Evolutionary conservation across 257 asterid genomes (phyloP), one percentile per base, ranked within the genome.

Genomic region (Ballota nigra): DNA sequence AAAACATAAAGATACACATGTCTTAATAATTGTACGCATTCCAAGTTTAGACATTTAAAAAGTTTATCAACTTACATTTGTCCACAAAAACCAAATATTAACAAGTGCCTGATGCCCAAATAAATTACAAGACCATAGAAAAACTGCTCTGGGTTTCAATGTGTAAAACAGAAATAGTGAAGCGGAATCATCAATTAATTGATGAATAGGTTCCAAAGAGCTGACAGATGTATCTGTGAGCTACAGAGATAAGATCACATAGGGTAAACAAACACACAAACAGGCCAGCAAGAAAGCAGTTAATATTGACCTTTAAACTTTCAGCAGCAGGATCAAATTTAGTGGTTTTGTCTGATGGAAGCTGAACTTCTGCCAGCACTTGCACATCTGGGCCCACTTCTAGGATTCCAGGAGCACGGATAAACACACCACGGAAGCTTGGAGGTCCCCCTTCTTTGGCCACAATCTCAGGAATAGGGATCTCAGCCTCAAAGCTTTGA

Each of bases 381-480:
- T 88, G 81, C 70, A 89, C 97, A 58, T 87, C 95, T 52, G 97
- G 93, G 22, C 99, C 99, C 38, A 91, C 96, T 56, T 94, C 96
- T 57, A 94, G 86, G 73, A 94, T 94, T 76, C 86, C 98, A 15
- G 98, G 97, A 43, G 98, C 96, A 8, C 96, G 94, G 60, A 92
- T 88, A 68, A 92, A 95, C 74, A 92, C 92, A 47, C 90, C 96
- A 31, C 92, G 93, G 61, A 88, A 95, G 78, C 75, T 84, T 55
- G 96, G 94, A 71, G 98, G 89, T 43, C 98, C 97, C 41, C 99
- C 99, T 86, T 91, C 99, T 78, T 71, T 76, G 57, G 91, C 92
- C 63, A 83, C 97, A 60, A 91, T 74, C 70, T 84, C 91, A 16
- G 99, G 99, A 82, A 94, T 61, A 34, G 85, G 68, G 68, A 94